phyloP scores from a whole-genome alignment of 768 basidiomycete genomes.

The Mycena latifolia region DNA sequence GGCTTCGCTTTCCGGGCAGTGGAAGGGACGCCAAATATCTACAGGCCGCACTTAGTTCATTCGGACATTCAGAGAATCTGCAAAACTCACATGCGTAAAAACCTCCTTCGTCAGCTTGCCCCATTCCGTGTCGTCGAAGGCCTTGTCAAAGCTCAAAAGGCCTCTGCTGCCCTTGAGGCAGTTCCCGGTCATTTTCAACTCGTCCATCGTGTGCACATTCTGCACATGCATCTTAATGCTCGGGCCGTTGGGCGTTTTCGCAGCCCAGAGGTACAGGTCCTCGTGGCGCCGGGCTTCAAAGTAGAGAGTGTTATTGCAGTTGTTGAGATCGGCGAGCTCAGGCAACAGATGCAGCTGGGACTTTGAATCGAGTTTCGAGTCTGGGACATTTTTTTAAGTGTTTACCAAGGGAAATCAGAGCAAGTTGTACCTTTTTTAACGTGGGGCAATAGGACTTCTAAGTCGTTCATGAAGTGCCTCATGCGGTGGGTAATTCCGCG shows the following conservation, averaged over 20 bases:
- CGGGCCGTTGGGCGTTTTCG: conserved; percentile 97
- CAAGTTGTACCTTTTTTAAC: conserved; percentile 88
- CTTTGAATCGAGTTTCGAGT: conserved; percentile 98
- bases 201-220: conserved; percentile 99
- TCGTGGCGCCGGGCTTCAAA: conserved; percentile 97
- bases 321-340: conserved; percentile 96
- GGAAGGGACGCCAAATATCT: conserved; percentile 97
- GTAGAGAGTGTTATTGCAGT: conserved; percentile 97
- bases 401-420: neutral
- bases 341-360: conserved; percentile 93
- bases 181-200: conserved; percentile 99
- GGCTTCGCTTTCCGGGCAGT: conserved; percentile 94
- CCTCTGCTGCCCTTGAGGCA: conserved; percentile 97
- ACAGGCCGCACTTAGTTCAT: conserved; percentile 8
- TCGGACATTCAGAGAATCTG: conserved; percentile 7
- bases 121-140: conserved; percentile 91
- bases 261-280: conserved; percentile 96
- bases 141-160: conserved; percentile 90
- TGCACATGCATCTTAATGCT: conserved; percentile 98
- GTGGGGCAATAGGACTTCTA: conserved; percentile 92
- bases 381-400: conserved; percentile 54
- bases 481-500: conserved; percentile 96
- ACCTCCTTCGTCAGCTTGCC: conserved; percentile 91
- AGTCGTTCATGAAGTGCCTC: conserved; percentile 96
- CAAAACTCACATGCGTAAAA: conserved; percentile 83